Evolutionary conservation across 768 basidiomycete genomes (phyloP).

Genomic region (Pleurotus tuoliensis): DNA sequence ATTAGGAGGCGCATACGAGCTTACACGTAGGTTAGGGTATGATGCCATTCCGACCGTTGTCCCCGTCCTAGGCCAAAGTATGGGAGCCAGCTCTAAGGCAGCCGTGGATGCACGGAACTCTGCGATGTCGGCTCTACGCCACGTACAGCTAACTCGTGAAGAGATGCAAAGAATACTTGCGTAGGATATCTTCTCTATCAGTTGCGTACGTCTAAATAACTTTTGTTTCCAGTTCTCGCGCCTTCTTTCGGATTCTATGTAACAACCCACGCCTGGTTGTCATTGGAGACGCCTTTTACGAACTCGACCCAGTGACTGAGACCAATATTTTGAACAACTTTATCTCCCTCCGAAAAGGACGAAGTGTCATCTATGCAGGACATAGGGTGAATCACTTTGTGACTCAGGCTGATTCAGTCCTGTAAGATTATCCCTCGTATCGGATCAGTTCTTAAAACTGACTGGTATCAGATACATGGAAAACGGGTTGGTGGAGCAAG

Average conservation of each 20-base stretch:
- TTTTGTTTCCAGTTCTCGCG: slow-evolving; percentile 33
- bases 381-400: slow-evolving; percentile 52
- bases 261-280: slow-evolving; percentile 41
- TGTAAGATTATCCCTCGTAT: slow-evolving; percentile 32
- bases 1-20: slow-evolving; percentile 35
- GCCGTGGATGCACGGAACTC: slow-evolving; percentile 28
- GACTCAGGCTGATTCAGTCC: slow-evolving; percentile 44
- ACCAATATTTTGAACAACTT: slow-evolving; percentile 40
- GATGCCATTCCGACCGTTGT: slow-evolving; percentile 36
- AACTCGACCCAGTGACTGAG: slow-evolving; percentile 54
- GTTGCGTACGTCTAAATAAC: neutral
- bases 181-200: slow-evolving; percentile 26
- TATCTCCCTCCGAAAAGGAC: slow-evolving; percentile 33
- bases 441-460: slow-evolving; percentile 1
- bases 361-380: slow-evolving; percentile 54
- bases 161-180: slow-evolving; percentile 48
- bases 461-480: slow-evolving; percentile 37
- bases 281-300: slow-evolving; percentile 57
- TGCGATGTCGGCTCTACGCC: slow-evolving; percentile 23
- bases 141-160: slow-evolving; percentile 35
- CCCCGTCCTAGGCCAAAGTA: slow-evolving; percentile 22
- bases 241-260: slow-evolving; percentile 40
- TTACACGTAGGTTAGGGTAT: slow-evolving; percentile 38
- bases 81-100: slow-evolving; percentile 20
- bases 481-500: slow-evolving; percentile 38